Base-by-base conservation (phyloP, 163 green algal species). In the Volvox carteri region DNA sequence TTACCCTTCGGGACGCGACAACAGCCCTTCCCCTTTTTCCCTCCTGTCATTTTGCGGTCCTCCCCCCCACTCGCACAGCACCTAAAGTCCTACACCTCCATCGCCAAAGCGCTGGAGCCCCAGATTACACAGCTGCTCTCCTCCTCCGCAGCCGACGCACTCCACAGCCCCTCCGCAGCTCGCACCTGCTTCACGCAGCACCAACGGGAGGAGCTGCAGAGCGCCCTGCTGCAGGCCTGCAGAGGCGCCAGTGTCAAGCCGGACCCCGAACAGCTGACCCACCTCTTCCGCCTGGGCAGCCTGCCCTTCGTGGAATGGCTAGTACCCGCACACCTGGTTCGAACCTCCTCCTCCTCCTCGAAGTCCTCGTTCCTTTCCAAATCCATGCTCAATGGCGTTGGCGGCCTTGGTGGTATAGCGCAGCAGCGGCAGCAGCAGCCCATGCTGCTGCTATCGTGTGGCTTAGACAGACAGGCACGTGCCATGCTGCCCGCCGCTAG, bases 61-160 rank as follows among this genome's bases (percentile, higher is more conserved):
- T n/a, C n/a, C n/a, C n/a, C n/a, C n/a, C n/a, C n/a, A n/a, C n/a
- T n/a, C n/a, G n/a, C n/a, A 30, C 65, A 87, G 80, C 35, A 87
- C 80, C 67, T 87, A 33, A 87, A 87, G 65, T 70, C 80, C 80
- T 87, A 87, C 44, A 87, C 80, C 21, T 56, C 62, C 65, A n/a
- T 79, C 19, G 65, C 80, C 46, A 87, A 87, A 65, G 65, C 80
- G 16, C 80, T 87, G 30, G 80, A 87, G 80, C 80, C 80, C 6
- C 80, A 41, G 46, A 50, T 87, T 4, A 25, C 46, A 5, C 33
- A n/a, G 1, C 30, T 87, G 65, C 48, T 87, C 44, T 65, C 54
- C 28, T 65, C 54, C 54, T n/a, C n/a, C n/a, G 78, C 41, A 0
- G 39, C 78, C 28, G 78, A 86, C 41, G 46, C 33, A 18, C 9